Evolutionary conservation across 495 filamentous ascomycete genomes (phyloP), one percentile per base, ranked within the genome.

Genomic region (Trichocladium antarcticum): DNA sequence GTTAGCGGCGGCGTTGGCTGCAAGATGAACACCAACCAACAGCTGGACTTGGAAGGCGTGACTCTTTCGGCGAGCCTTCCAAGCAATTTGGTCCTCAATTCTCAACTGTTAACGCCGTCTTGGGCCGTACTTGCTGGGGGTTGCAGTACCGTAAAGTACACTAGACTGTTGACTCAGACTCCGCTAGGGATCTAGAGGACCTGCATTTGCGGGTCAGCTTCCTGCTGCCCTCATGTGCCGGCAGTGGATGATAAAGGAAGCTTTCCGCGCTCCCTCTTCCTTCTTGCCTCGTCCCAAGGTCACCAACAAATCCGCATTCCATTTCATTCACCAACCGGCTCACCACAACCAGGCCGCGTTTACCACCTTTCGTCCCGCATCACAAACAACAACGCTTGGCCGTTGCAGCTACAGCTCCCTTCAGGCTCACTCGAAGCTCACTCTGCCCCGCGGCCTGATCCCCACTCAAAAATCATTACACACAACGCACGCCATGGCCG

Each of bases 401-500:
- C 22, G 24, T 27, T 36, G 50, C 45, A 31, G 41, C 52, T 51
- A 46, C 17, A 45, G 31, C 31, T 40, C 45, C 28, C 36, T 22
- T 49, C 37, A 45, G 53, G 50, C 43, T 50, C 51, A 49, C 47
- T 14, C 39, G 21, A 47, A 32, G 34, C 19, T 37, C 38, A 42
- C 53, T 17, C 15, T 27, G 10, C 46, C 42, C 10, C 14, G 29
- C 29, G 6, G 28, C 43, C 51, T 41, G 45, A 31, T 45, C 44
- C 24, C 50, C 38, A 57, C 51, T 16, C 43, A 54, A 27, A 40
- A 20, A 34, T 28, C 43, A 35, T 19, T 41, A 14, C 46, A 47
- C 15, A 53, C 45, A 10, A 65, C 59, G 62, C 58, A 57, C 16
- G 41, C 12, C 17, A 14, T 32, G 21, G 29, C 21, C 29, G 41